These are phyloP conservation scores for Epichloe coenophiala DNA, from an alignment of 2,329 filamentous ascomycete genomes.

Conservation along the genomic window DNA sequence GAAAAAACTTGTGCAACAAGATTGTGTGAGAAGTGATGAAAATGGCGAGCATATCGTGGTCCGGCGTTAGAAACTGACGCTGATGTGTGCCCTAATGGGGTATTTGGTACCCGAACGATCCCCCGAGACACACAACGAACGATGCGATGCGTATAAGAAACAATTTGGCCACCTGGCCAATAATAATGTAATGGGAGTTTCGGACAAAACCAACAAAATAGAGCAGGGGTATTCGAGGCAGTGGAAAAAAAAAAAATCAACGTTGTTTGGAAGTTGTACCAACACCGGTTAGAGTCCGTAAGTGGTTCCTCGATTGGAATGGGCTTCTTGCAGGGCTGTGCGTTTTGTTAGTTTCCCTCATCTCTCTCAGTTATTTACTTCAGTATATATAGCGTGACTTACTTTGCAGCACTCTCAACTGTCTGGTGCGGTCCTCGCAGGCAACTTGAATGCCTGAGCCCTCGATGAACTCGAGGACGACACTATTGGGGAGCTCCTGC, in stretches of 20 bases:
- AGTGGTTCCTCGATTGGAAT: conserved; percentile 18
- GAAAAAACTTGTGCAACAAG: neutral
- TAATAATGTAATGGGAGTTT: neutral
- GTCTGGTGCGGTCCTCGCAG: conserved; percentile 47
- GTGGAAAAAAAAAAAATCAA: neutral
- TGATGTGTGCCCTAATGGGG: neutral
- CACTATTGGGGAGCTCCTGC: conserved; percentile 84
- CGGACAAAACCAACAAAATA: neutral
- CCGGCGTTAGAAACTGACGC: neutral
- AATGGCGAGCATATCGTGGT: neutral
- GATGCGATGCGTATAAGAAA: neutral
- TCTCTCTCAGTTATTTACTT: no score
- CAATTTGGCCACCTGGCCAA: neutral
- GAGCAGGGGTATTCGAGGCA: neutral
- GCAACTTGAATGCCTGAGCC: conserved; percentile 50
- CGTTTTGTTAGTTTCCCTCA: neutral
- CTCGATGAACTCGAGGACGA: conserved; percentile 46
- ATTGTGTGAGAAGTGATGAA: neutral
- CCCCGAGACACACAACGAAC: neutral
- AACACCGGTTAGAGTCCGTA: conserved; percentile 17
- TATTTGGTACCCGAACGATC: neutral
- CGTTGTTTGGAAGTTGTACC: neutral
- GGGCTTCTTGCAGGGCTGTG: conserved; percentile 23
- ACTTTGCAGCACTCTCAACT: conserved; percentile 41
- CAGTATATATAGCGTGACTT: conserved; percentile 17